Evolutionary conservation across 2,329 filamentous ascomycete genomes (phyloP), one percentile per base, ranked within the genome.

Genomic region (Calycina herbarum): DNA sequence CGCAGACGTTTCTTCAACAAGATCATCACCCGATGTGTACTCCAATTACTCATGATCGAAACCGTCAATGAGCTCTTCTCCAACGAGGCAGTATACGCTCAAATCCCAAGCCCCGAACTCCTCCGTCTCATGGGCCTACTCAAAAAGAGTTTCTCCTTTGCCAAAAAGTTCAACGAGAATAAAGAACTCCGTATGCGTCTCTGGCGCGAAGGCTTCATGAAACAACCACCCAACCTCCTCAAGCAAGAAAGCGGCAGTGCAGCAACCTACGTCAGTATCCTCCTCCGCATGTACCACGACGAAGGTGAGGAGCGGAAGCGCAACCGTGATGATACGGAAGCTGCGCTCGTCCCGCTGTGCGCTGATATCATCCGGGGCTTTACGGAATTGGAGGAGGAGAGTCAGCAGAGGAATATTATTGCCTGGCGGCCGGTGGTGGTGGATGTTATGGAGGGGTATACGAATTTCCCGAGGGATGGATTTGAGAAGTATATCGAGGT

Each of bases 141-240:
- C 35, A 99, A 99, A 80, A 95, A 96, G 76, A 95, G 91, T 33
- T 99, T 97, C 79, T 88, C 96, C 66, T 99, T 99, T 72, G 95
- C 96, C 57, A 94, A 96, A 75, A 91, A 90, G 73, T 99, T 99
- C 83, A 99, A 99, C 78, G 93, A 93, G 69, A 94, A 99, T 79
- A 96, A 97, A 79, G 95, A 98, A 71, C 83, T 99, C 45, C 89
- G 95, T 57, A 96, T 96, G 85, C 88, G 92, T 20, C 83, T 99
- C 20, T 99, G 96, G 93, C 86, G 93, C 61, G 95, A 99, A 77
- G 95, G 96, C 0, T 99, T 99, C 83, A 99, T 99, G 95, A 97
- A 96, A 80, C 95, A 99, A 76, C 94, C 95, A 17, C 95, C 95
- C 2, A 99, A 99, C 74, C 83, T 99, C 13, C 85, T 99, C 35